Percentiles rank a stretch among this genome's conserved stretches.
phyloP scores from a whole-genome alignment of 371 early-diverging fungal species.

The Batkoa obscura region DNA sequence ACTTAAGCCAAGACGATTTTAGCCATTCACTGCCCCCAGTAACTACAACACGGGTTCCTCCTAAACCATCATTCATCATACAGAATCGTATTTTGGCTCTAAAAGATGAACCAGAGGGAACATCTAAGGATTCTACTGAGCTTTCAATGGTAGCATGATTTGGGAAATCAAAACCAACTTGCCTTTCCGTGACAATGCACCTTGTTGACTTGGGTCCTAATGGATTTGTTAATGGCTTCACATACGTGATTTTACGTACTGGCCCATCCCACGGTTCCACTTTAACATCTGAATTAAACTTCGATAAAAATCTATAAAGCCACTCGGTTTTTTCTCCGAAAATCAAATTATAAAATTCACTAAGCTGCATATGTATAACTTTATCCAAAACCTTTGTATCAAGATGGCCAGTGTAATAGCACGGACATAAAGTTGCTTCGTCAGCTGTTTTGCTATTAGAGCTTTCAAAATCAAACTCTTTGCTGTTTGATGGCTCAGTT shows the following conservation, averaged over 20 bases:
- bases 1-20: constrained; percentile 60
- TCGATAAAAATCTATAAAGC: not conserved
- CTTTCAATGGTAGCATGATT: not conserved
- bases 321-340: not conserved
- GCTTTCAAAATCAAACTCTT: not conserved
- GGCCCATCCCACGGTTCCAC: not conserved
- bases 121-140: constrained; percentile 34
- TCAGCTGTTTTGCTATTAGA: not conserved
- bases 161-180: not conserved
- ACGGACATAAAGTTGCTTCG: not conserved
- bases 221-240: not conserved
- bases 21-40: constrained; percentile 50
- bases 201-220: not conserved
- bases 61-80: constrained; percentile 52
- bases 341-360: not conserved
- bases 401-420: not conserved
- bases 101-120: constrained; percentile 75
- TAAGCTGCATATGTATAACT: not conserved
- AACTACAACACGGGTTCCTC: constrained; percentile 35
- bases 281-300: not conserved
- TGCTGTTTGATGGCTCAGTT: not conserved
- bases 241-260: not conserved
- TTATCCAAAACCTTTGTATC: not conserved
- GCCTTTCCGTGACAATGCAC: not conserved
- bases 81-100: constrained; percentile 54